phyloP scores from a whole-genome alignment of 306 rosid genomes.

The Gastrolobium villosum region DNA sequence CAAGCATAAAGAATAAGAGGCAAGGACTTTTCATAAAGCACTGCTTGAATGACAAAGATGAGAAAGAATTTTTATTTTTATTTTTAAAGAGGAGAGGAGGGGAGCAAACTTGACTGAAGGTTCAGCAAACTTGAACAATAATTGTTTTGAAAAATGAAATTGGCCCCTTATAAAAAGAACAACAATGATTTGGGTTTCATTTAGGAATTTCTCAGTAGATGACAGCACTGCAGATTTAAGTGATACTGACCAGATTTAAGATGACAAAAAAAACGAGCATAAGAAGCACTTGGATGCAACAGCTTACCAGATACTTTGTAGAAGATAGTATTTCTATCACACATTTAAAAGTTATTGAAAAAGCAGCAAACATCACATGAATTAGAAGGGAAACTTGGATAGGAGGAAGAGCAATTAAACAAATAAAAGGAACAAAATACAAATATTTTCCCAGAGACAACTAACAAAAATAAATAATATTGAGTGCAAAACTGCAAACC shows the following conservation, averaged over 20 bases:
- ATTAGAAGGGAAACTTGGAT: conserved; percentile 21
- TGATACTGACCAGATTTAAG: conserved; percentile 22
- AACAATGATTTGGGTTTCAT: conserved; percentile 19
- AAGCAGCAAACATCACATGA: conserved; percentile 14
- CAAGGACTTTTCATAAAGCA: conserved; percentile 20
- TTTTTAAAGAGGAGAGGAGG: too few species aligned
- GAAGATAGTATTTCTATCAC: neutral
- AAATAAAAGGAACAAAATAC: neutral
- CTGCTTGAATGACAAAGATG: neutral
- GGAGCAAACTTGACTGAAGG: neutral
- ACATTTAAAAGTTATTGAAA: conserved; percentile 20
- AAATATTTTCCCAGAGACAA: neutral
- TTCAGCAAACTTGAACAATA: conserved; percentile 15
- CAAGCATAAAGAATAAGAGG: conserved; percentile 21
- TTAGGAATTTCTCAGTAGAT: neutral
- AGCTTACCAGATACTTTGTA: conserved; percentile 26
- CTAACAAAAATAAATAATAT: neutral
- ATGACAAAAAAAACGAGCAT: conserved; percentile 2
- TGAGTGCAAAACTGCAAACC: conserved; percentile 59
- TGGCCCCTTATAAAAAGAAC: conserved; percentile 3
- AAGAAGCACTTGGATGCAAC: conserved; percentile 32
- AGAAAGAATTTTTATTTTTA: neutral
- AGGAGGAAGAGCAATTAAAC: conserved; percentile 2
- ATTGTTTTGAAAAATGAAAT: conserved; percentile 3
- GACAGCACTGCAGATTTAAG: conserved; percentile 10